These are phyloP conservation scores for Zea mays DNA, from an alignment of 176 grass and related monocot species.

Conservation along the genomic window DNA sequence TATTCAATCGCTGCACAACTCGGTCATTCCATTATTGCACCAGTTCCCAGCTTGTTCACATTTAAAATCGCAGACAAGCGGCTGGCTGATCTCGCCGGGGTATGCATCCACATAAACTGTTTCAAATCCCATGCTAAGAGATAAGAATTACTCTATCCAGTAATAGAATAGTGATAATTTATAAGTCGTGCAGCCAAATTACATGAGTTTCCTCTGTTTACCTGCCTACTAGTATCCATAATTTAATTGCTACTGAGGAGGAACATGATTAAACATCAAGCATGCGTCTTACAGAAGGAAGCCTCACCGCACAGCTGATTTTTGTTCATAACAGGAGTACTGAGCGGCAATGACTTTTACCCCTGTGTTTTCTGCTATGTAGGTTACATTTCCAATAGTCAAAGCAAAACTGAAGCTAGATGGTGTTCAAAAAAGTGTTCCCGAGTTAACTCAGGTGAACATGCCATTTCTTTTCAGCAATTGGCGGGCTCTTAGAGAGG, in stretches of 20 bases:
- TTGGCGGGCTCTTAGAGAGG: neutral
- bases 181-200: neutral
- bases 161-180: neutral
- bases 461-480: neutral
- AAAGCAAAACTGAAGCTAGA: constrained; percentile 81
- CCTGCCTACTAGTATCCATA: neutral
- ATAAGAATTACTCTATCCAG: too few species aligned
- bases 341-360: neutral
- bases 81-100: constrained; percentile 65
- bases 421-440: constrained; percentile 47
- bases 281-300: neutral
- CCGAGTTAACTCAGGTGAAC: constrained; percentile 71
- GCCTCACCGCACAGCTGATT: neutral
- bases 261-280: neutral
- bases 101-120: constrained; percentile 45
- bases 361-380: constrained; percentile 14
- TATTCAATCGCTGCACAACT: constrained; percentile 66
- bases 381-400: constrained; percentile 78
- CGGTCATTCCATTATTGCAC: constrained; percentile 72
- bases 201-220: neutral
- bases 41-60: constrained; percentile 90
- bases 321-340: neutral
- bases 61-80: constrained; percentile 76
- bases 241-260: neutral
- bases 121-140: neutral